Base-by-base conservation (phyloP, 139 green algal genomes). In the Picochlorum costavermella region DNA sequence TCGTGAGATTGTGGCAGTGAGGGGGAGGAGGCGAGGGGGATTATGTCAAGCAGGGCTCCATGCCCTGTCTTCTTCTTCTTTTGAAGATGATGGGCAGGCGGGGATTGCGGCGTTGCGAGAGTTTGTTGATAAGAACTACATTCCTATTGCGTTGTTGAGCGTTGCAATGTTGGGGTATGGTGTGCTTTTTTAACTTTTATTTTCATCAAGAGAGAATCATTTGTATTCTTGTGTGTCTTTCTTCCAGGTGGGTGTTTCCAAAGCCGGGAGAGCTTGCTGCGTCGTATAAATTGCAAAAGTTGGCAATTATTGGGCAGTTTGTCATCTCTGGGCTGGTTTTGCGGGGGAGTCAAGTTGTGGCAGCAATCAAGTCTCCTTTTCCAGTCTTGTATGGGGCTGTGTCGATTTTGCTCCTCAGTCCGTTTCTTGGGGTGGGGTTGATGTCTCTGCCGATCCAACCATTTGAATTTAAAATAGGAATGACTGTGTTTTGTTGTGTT, bases 401-500 rank as follows among this genome's bases (percentile, higher is more conserved):
- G 1, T 72, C 79, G 63, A 83, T 83, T 63, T 73, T 90, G 45
- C 29, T 81, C 1, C n/a, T 84, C 11, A 78, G 71, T 1, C 83
- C 83, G 2, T 61, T 87, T 50, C 11, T 63, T 13, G 70, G 61
- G 1, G 2, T 70, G 6, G 37, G 12, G 4, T n/a, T 76, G 26
- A 66, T 79, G 46, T 60, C 57, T 10, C 66, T 84, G 60, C 81
- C 83, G 1, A 51, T 89, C 29, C 25, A 73, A 2, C 74, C 80
- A 0, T 62, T 68, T 1, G 73, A 68, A 37, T 64, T 86, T 36
- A 67, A 68, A 0, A 53, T 86, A 33, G 84, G 84, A 2, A 70
- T 89, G 40, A 75, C 82, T 1, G 72, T 91, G 14, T 91, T 89
- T 63, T 81, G 70, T 70, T 86, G 77, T 68, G 82, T 91, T 76